These are phyloP conservation scores for Tetragonia tetragonoides DNA, from an alignment of 148 eudicot genomes.

Conservation along the genomic window DNA sequence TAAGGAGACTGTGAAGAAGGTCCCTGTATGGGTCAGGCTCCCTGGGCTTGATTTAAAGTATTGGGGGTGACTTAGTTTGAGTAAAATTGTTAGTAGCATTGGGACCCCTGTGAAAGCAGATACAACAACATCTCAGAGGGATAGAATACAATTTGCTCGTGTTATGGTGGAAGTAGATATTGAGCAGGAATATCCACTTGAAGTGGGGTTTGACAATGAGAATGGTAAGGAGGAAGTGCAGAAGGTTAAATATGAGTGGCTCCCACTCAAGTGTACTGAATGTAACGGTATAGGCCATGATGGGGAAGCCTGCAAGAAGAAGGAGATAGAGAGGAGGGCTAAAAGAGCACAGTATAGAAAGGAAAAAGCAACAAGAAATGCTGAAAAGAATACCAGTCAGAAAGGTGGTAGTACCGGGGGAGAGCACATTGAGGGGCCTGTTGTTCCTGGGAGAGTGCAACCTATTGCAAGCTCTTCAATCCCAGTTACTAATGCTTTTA, in stretches of 20 bases:
- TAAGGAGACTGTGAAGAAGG: too few relatives aligned
- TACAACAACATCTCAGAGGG: background rate
- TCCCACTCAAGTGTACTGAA: background rate
- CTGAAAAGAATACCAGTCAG: too few relatives aligned
- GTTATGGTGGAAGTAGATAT: background rate
- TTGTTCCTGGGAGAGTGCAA: too few relatives aligned
- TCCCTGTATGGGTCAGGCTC: background rate
- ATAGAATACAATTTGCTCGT: background rate
- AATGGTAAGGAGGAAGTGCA: background rate
- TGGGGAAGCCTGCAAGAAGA: background rate
- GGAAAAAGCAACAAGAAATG: too few relatives aligned
- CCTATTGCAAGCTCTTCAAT: too few relatives aligned
- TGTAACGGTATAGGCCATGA: background rate
- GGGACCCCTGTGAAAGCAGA: background rate
- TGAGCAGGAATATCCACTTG: background rate
- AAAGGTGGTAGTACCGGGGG: too few relatives aligned
- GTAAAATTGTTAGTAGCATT: background rate
- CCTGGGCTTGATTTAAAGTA: background rate
- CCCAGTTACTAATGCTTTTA: too few relatives aligned
- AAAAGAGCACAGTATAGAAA: too few relatives aligned
- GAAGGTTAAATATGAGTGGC: background rate
- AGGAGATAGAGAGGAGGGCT: background rate
- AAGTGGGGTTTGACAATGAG: background rate
- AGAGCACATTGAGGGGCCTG: too few relatives aligned
- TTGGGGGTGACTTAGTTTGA: background rate